phyloP scores from a whole-genome alignment of 192 early-diverging fungal genomes.

The Dissophora ornata region DNA sequence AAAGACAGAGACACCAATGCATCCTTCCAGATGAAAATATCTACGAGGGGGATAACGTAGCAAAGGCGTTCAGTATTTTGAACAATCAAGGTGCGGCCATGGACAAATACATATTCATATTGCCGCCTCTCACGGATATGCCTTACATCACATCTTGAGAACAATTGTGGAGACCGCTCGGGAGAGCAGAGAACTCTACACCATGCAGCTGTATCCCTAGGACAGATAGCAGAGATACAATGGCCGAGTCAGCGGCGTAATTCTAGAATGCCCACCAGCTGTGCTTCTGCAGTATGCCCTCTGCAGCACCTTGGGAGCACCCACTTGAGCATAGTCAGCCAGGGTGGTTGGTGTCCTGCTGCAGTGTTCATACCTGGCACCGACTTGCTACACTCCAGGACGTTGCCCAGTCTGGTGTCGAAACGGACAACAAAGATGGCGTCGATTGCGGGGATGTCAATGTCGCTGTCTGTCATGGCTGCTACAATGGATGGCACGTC shows the following conservation, averaged over 20 bases:
- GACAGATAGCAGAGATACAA: neutral
- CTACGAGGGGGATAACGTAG: slow-evolving; percentile 26
- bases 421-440: slow-evolving; percentile 67
- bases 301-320: too few relatives aligned
- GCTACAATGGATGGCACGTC: too few relatives aligned
- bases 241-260: too few relatives aligned
- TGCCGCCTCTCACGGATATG: too few relatives aligned
- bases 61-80: neutral
- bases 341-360: too few relatives aligned
- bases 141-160: slow-evolving; percentile 64
- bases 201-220: slow-evolving; percentile 60
- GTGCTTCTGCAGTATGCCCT: too few relatives aligned
- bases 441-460: slow-evolving; percentile 50
- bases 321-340: too few relatives aligned
- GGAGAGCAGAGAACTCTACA: slow-evolving; percentile 65
- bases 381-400: slow-evolving; percentile 66
- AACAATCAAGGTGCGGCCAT: neutral
- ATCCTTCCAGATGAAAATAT: slow-evolving; percentile 58
- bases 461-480: slow-evolving; percentile 1
- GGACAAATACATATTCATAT: neutral
- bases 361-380: slow-evolving; percentile 18
- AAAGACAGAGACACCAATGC: slow-evolving; percentile 61
- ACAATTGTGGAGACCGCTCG: slow-evolving; percentile 66
- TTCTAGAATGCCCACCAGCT: too few relatives aligned
- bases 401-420: slow-evolving; percentile 63